Conservation (phyloP, 2,329 filamentous ascomycete species). For the Aspergillus fischeri region DNA sequence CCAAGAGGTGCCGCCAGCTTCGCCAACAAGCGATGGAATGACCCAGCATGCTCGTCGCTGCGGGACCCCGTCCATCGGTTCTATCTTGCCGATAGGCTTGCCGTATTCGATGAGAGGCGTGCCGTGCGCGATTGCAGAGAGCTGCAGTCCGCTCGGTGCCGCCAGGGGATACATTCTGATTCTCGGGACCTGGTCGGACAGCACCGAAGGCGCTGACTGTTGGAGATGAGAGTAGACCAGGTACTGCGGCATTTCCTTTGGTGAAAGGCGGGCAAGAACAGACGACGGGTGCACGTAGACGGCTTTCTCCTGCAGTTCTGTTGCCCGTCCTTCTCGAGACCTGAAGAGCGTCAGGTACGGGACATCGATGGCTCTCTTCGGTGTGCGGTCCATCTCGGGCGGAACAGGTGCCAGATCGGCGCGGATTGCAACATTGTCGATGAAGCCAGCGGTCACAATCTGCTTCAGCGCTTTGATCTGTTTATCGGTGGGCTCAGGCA, state of each 20-base stretch:
- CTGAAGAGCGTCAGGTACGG: constrained; percentile 84
- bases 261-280: constrained; percentile 65
- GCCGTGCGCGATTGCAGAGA: constrained; percentile 74
- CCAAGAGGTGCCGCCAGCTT: constrained; percentile 68
- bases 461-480: constrained; percentile 80
- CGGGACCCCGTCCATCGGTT: constrained; percentile 43
- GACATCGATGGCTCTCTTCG: constrained; percentile 83
- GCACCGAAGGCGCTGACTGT: constrained; percentile 53
- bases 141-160: constrained; percentile 68
- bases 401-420: constrained; percentile 77
- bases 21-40: constrained; percentile 71
- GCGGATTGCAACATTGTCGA: constrained; percentile 90
- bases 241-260: constrained; percentile 76
- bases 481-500: constrained; percentile 61
- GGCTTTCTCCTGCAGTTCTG: constrained; percentile 55
- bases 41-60: constrained; percentile 74
- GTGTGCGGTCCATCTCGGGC: constrained; percentile 63
- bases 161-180: constrained; percentile 87
- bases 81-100: constrained; percentile 85
- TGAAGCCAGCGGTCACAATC: constrained; percentile 85
- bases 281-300: constrained; percentile 89
- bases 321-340: constrained; percentile 46
- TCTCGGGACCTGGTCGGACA: constrained; percentile 59
- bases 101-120: constrained; percentile 80
- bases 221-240: constrained; percentile 86